These are phyloP conservation scores for Candida koratica DNA, from an alignment of 805 yeast genomes.

Conservation along the genomic window DNA sequence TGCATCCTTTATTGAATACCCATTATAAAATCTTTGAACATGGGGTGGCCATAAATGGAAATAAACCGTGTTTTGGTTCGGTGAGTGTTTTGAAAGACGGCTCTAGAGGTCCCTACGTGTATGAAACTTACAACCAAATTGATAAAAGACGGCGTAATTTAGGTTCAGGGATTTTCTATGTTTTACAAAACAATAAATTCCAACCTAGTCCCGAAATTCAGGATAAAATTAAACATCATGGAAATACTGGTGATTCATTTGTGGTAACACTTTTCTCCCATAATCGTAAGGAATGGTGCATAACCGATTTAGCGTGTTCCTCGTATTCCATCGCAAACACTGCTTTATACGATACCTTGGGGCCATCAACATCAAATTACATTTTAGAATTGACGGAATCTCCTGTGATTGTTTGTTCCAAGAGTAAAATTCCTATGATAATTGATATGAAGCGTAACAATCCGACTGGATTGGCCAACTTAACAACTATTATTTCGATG, in stretches of 20 bases:
- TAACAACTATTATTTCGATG: conserved; percentile 37
- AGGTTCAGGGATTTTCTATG: conserved; percentile 36
- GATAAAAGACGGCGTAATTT: conserved; percentile 25
- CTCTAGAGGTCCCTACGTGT: conserved; percentile 29
- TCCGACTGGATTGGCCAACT: conserved; percentile 23
- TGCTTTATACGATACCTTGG: conserved; percentile 35
- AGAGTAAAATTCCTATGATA: conserved; percentile 27
- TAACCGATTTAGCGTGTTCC: conserved; percentile 65
- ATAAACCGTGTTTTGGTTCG: conserved; percentile 44
- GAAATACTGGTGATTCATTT: conserved; percentile 31
- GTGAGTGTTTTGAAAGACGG: conserved; percentile 29
- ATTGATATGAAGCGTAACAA: conserved; percentile 25
- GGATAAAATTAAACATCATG: conserved; percentile 20
- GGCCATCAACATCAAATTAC: conserved; percentile 57
- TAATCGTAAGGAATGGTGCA: conserved; percentile 64
- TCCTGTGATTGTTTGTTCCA: conserved; percentile 44
- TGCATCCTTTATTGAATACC: conserved; percentile 46
- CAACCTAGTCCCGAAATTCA: conserved; percentile 21
- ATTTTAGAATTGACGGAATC: conserved; percentile 58
- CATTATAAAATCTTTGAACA: conserved; percentile 43
- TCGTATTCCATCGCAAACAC: conserved; percentile 40
- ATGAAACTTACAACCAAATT: conserved; percentile 23
- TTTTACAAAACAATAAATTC: conserved; percentile 31
- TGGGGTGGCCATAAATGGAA: conserved; percentile 34
- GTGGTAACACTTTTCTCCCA: conserved; percentile 53